Percentiles rank a stretch among this genome's conserved stretches.
Conservation (phyloP, 2,329 filamentous ascomycete species). For the Cordyceps cicadae region DNA sequence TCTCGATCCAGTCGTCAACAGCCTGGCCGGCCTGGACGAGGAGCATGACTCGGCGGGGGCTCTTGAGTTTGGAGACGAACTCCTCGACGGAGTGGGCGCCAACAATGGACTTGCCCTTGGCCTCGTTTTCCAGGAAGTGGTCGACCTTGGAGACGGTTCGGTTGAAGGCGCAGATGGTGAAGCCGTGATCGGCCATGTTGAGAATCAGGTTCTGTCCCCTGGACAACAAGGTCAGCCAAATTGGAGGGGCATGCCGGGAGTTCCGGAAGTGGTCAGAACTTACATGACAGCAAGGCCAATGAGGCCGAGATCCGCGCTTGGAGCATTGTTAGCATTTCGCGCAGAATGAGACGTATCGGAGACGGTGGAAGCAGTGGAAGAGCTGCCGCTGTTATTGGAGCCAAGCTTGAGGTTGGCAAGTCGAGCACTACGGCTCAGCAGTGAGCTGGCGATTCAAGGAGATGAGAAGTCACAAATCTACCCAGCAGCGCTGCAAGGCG, state of each 20-base stretch:
- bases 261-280: slow-evolving; percentile 25
- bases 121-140: slow-evolving; percentile 82
- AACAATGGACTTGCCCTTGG: slow-evolving; percentile 90
- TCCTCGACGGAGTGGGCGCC: slow-evolving; percentile 91
- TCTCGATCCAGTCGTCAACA: slow-evolving; percentile 98
- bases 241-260: slow-evolving; percentile 1
- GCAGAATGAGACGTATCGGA: slow-evolving; percentile 21
- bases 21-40: slow-evolving; percentile 97
- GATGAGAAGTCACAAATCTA: slow-evolving; percentile 14
- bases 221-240: slow-evolving; percentile 13
- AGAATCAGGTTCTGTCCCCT: slow-evolving; percentile 80
- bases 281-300: slow-evolving; percentile 89
- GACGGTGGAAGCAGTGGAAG: slow-evolving; percentile 22
- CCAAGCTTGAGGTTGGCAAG: slow-evolving; percentile 66
- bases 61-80: slow-evolving; percentile 95
- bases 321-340: slow-evolving; percentile 47
- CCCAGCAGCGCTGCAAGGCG: slow-evolving; percentile 14
- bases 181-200: slow-evolving; percentile 84
- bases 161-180: slow-evolving; percentile 98
- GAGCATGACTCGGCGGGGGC: slow-evolving; percentile 92
- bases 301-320: slow-evolving; percentile 81
- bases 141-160: slow-evolving; percentile 98
- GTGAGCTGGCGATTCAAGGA: slow-evolving; percentile 5
- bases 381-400: slow-evolving; percentile 40
- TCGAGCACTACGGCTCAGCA: slow-evolving; percentile 52